A percentile compares a stretch with the other conserved stretches of the same genome.
These are phyloP conservation scores for Yarrowia deformans DNA, from an alignment of 805 yeast species.

Conservation along the genomic window DNA sequence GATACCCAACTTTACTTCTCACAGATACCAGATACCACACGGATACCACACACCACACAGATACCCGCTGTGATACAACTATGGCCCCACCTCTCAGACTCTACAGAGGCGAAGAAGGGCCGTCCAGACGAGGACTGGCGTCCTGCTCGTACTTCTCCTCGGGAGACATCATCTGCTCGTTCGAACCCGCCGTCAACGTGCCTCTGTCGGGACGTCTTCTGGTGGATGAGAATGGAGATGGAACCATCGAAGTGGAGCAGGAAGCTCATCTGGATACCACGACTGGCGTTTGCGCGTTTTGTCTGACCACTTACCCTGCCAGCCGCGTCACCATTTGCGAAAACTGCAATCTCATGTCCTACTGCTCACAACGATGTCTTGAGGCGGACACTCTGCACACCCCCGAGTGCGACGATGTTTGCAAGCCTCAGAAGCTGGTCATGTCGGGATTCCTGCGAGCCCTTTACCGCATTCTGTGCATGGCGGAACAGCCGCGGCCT, in stretches of 20 bases:
- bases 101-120: neutral
- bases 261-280: neutral
- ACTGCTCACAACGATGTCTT: constrained; percentile 6
- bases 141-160: constrained; percentile 2
- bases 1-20: too few species aligned
- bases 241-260: constrained; percentile 28
- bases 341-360: constrained; percentile 26
- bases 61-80: neutral
- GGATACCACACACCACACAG: too few species aligned
- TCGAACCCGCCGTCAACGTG: constrained; percentile 1
- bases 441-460: constrained; percentile 26
- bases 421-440: constrained; percentile 12
- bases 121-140: constrained; percentile 20
- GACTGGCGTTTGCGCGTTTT: constrained; percentile 3
- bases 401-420: neutral
- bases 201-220: constrained; percentile 27
- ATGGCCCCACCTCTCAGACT: constrained; percentile 3
- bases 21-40: too few species aligned
- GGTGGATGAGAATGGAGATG: neutral
- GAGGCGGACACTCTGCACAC: neutral
- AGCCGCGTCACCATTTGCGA: neutral
- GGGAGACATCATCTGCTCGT: constrained; percentile 24
- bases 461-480: constrained; percentile 1
- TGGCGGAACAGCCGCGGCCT: neutral
- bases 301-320: constrained; percentile 6